Evolutionary conservation across 352 stramenopile genomes (phyloP).

Genomic region (Phytopythium boreale): DNA sequence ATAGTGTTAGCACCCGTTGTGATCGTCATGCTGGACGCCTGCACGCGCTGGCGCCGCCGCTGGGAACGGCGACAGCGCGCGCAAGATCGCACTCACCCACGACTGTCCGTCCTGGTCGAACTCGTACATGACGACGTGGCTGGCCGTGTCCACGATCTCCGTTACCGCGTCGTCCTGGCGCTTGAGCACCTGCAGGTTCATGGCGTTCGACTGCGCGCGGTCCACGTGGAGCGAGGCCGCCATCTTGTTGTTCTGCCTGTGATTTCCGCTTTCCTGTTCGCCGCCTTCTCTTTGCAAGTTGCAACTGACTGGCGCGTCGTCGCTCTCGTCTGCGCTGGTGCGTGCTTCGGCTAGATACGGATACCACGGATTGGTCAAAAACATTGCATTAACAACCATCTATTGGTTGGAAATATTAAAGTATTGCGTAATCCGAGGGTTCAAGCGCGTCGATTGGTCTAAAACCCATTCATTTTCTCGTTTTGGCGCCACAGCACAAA

Average conservation of each 20-base stretch:
- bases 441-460: not conserved
- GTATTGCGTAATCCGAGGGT: not conserved
- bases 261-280: not conserved
- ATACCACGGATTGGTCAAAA: not conserved
- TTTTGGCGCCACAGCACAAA: not conserved
- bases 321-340: not conserved
- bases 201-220: slow-evolving; percentile 78
- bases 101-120: slow-evolving; percentile 80
- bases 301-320: not conserved
- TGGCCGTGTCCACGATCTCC: slow-evolving; percentile 84
- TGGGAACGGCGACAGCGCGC: not conserved
- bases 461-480: not conserved
- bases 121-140: slow-evolving; percentile 88
- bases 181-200: slow-evolving; percentile 87
- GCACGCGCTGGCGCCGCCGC: not conserved
- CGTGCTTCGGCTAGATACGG: not conserved
- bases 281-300: not conserved
- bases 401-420: not conserved
- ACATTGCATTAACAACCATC: not conserved
- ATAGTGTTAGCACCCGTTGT: not conserved
- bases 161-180: slow-evolving; percentile 74
- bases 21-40: not conserved
- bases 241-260: slow-evolving; percentile 26
- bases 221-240: slow-evolving; percentile 56
- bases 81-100: slow-evolving; percentile 50